phyloP scores from a whole-genome alignment of 257 asterid genomes.

The Salvia rosmarinus region DNA sequence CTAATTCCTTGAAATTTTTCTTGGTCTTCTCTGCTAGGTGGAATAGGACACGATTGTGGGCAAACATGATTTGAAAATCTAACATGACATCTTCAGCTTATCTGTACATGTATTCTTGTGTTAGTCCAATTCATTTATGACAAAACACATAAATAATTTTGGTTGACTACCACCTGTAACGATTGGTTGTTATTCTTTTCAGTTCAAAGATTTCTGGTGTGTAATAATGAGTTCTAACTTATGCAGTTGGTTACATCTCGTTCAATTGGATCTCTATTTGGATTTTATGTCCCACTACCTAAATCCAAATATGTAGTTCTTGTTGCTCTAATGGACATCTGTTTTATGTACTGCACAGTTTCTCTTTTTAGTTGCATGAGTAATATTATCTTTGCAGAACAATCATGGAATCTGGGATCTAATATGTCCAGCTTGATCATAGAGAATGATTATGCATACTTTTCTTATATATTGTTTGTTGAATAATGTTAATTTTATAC shows the following conservation, averaged over 20 bases:
- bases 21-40: neutral
- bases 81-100: neutral
- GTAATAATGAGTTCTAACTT: neutral
- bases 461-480: conserved; percentile 1
- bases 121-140: neutral
- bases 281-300: neutral
- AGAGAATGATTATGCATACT: conserved; percentile 2
- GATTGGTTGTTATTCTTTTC: neutral
- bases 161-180: neutral
- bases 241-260: neutral
- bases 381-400: neutral
- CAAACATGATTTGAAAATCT: neutral
- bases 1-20: neutral
- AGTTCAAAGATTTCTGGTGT: neutral
- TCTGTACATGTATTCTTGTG: neutral
- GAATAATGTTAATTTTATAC: conserved; percentile 8
- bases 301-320: neutral
- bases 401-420: neutral
- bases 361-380: conserved; percentile 9
- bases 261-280: conserved; percentile 1
- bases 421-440: conserved; percentile 4
- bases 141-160: neutral
- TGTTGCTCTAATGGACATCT: neutral
- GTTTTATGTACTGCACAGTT: neutral
- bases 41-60: neutral